Percentiles rank a stretch among this genome's conserved stretches.
Conservation (phyloP, 148 eudicot species). For the Rhododendron molle region DNA sequence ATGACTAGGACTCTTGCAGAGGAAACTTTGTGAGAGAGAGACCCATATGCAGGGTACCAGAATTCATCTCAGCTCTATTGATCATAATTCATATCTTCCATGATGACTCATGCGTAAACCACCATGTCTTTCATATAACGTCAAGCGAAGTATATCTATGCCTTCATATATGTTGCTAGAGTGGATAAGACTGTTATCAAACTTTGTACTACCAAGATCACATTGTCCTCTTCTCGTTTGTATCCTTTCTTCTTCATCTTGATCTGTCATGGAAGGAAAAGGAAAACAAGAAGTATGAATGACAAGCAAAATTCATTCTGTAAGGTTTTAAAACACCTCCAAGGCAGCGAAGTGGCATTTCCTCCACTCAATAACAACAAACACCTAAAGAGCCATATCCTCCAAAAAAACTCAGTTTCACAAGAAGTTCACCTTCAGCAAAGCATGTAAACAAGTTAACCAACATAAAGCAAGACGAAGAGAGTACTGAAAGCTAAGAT, state of each 20-base stretch:
- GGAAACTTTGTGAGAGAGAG: too few species aligned
- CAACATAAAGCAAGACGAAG: neutral
- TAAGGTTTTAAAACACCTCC: neutral
- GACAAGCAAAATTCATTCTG: neutral
- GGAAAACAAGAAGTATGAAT: neutral
- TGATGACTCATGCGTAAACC: neutral
- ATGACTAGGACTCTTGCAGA: too few species aligned
- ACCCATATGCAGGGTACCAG: too few species aligned
- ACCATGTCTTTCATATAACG: neutral
- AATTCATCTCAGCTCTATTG: neutral
- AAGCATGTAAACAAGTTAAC: neutral
- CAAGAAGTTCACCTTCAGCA: neutral
- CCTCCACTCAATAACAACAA: neutral
- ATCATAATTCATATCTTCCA: neutral
- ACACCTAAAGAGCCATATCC: neutral
- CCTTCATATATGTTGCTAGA: neutral
- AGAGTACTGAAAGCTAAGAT: neutral
- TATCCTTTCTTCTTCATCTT: neutral
- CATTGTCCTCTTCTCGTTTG: neutral
- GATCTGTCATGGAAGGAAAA: neutral
- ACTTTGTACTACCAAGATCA: neutral
- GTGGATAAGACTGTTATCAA: neutral
- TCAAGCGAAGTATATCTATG: neutral
- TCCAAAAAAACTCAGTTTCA: neutral
- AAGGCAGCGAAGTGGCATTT: neutral